These are phyloP conservation scores for Teratosphaeria zuluensis DNA, from an alignment of 2,329 filamentous ascomycete species.

Conservation along the genomic window DNA sequence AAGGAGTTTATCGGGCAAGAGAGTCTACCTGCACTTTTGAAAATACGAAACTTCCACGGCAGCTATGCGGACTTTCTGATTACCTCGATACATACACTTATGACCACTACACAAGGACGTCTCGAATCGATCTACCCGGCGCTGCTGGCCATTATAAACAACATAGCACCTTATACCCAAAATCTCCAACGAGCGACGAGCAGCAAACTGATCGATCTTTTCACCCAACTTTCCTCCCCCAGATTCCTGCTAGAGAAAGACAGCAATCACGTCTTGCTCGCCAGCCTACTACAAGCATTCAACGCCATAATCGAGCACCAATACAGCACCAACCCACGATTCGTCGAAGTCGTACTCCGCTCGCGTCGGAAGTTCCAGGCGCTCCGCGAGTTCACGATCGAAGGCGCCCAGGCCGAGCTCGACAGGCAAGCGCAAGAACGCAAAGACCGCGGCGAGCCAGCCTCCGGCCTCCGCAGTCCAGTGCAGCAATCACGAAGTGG, in stretches of 20 bases:
- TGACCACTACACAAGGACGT: slow-evolving; percentile 82
- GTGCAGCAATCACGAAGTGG: slow-evolving; percentile 34
- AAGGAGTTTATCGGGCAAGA: slow-evolving; percentile 83
- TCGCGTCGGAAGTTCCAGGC: slow-evolving; percentile 78
- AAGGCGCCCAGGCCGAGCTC: slow-evolving; percentile 85
- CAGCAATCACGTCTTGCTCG: slow-evolving; percentile 71
- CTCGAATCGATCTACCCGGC: slow-evolving; percentile 88
- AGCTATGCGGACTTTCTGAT: slow-evolving; percentile 91
- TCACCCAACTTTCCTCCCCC: slow-evolving; percentile 84
- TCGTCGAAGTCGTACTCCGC: slow-evolving; percentile 69
- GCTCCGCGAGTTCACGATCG: slow-evolving; percentile 76
- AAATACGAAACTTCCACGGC: slow-evolving; percentile 74
- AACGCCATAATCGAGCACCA: slow-evolving; percentile 87
- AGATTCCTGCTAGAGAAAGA: slow-evolving; percentile 90
- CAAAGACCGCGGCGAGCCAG: slow-evolving; percentile 40
- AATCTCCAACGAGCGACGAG: slow-evolving; percentile 65
- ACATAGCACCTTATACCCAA: slow-evolving; percentile 77
- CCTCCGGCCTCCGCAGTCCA: slow-evolving; percentile 23
- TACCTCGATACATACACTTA: slow-evolving; percentile 84
- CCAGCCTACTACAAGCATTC: slow-evolving; percentile 76
- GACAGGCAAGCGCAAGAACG: slow-evolving; percentile 63
- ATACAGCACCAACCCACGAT: slow-evolving; percentile 61
- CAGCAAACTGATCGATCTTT: slow-evolving; percentile 76
- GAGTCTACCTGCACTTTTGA: slow-evolving; percentile 69
- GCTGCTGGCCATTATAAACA: slow-evolving; percentile 83